Percentiles rank a stretch among this genome's conserved stretches.
These are phyloP conservation scores for Coniferiporia sulphurascens DNA, from an alignment of 1,284 basidiomycete genomes.

Conservation along the genomic window DNA sequence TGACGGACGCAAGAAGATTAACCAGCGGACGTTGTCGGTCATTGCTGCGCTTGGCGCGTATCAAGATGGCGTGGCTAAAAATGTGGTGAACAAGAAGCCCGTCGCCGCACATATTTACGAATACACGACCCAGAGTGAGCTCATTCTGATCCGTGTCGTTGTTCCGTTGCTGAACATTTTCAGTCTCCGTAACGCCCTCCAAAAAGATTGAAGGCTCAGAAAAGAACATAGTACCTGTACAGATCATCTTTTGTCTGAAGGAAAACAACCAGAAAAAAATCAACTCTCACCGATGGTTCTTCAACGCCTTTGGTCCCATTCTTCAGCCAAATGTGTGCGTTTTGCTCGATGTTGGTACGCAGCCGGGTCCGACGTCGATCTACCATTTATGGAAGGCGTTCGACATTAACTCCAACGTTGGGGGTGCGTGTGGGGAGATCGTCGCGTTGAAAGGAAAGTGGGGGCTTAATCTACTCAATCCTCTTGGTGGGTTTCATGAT, in stretches of 20 bases:
- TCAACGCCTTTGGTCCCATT: slow-evolving; percentile 80
- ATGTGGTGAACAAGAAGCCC: slow-evolving; percentile 78
- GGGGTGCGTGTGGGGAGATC: slow-evolving; percentile 96
- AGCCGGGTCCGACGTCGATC: slow-evolving; percentile 84
- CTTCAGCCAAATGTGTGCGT: slow-evolving; percentile 88
- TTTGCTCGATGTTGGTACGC: slow-evolving; percentile 91
- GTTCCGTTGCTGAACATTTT: slow-evolving; percentile 16
- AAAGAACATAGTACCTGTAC: slow-evolving; percentile 80
- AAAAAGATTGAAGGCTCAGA: slow-evolving; percentile 82
- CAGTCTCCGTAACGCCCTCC: slow-evolving; percentile 77
- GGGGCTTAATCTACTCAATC: slow-evolving; percentile 74
- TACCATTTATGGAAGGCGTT: slow-evolving; percentile 98
- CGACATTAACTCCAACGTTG: slow-evolving; percentile 93
- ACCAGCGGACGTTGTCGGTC: slow-evolving; percentile 78
- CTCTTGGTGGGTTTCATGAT: slow-evolving; percentile 51
- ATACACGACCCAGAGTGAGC: slow-evolving; percentile 82
- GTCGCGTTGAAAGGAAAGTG: slow-evolving; percentile 87
- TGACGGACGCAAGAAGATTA: slow-evolving; percentile 74
- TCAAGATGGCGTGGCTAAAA: slow-evolving; percentile 90
- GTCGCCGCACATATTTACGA: slow-evolving; percentile 95
- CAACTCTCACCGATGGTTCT: slow-evolving; percentile 93
- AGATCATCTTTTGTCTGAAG: slow-evolving; percentile 93
- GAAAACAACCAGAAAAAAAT: slow-evolving; percentile 92
- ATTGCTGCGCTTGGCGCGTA: slow-evolving; percentile 86
- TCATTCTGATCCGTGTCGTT: slow-evolving; percentile 11